Evolutionary conservation across 495 filamentous ascomycete genomes (phyloP).

Genomic region (Rusavskia elegans): DNA sequence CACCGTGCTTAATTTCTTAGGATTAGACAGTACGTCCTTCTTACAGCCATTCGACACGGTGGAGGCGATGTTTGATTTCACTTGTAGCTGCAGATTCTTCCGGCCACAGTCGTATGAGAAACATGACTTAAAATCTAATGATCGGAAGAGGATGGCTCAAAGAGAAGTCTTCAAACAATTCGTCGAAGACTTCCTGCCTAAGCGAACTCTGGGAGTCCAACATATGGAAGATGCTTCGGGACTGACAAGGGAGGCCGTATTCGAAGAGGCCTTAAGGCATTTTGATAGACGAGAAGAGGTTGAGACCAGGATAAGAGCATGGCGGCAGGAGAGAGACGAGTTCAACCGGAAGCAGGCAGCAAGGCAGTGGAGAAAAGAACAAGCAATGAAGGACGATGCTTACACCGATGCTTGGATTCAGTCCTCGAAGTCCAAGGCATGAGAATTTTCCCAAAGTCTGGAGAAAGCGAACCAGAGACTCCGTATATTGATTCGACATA

Average conservation of each 20-base stretch:
- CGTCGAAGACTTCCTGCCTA: slow-evolving; percentile 11
- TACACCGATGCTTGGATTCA: slow-evolving; percentile 11
- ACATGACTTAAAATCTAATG: slow-evolving; percentile 11
- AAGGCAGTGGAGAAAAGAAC: slow-evolving; percentile 1
- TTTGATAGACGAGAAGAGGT: slow-evolving; percentile 7
- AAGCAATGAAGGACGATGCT: slow-evolving; percentile 3
- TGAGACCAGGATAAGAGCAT: slow-evolving; percentile 2
- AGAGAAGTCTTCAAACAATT: slow-evolving; percentile 10
- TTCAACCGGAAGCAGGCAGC: slow-evolving; percentile 3
- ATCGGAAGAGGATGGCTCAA: slow-evolving; percentile 13
- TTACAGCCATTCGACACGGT: slow-evolving; percentile 27
- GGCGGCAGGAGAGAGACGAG: slow-evolving; percentile 7
- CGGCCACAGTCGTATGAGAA: slow-evolving; percentile 2
- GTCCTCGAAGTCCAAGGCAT: background rate
- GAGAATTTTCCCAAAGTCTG: background rate
- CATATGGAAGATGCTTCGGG: background rate
- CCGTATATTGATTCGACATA: background rate
- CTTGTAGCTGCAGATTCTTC: slow-evolving; percentile 36
- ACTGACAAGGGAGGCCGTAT: slow-evolving; percentile 2
- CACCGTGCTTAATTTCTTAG: slow-evolving; percentile 40
- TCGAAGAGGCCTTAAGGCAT: slow-evolving; percentile 1
- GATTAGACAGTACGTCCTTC: slow-evolving; percentile 28
- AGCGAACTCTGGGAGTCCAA: background rate
- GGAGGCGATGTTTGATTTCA: slow-evolving; percentile 43
- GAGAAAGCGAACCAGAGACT: background rate